phyloP scores from a whole-genome alignment of 2,329 filamentous ascomycete genomes.

The Fusarium incarnatum region DNA sequence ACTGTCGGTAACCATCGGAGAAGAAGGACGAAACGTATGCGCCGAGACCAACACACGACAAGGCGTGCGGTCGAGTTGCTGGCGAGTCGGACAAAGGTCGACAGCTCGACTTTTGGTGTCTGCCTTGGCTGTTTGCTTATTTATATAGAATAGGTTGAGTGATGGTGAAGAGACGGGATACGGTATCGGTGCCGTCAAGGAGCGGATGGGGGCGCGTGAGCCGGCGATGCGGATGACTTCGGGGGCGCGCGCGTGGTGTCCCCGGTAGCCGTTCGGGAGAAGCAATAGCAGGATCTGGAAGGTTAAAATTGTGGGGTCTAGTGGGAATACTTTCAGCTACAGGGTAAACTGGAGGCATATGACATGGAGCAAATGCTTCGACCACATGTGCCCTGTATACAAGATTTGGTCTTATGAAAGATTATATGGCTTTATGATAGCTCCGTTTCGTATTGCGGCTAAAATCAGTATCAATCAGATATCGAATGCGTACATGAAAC shows the following conservation, averaged over 20 bases:
- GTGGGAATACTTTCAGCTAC: slow-evolving; percentile 14
- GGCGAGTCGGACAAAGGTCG: slow-evolving; percentile 20
- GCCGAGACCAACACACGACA: slow-evolving; percentile 39
- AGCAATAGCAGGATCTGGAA: slow-evolving; percentile 26
- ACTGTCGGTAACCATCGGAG: slow-evolving; percentile 45
- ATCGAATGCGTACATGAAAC: not conserved
- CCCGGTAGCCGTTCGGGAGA: slow-evolving; percentile 37
- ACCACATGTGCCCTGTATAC: not conserved
- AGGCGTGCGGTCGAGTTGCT: slow-evolving; percentile 27
- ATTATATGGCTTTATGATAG: not conserved
- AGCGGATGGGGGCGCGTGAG: slow-evolving; percentile 45
- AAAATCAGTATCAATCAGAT: not conserved
- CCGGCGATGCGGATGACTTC: slow-evolving; percentile 50
- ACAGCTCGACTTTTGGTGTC: slow-evolving; percentile 21
- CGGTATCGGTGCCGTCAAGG: slow-evolving; percentile 32
- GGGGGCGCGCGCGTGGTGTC: slow-evolving; percentile 44
- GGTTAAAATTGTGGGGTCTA: slow-evolving; percentile 30
- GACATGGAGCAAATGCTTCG: not conserved
- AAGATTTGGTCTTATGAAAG: not conserved
- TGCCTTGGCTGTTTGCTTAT: not conserved
- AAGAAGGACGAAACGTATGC: slow-evolving; percentile 35
- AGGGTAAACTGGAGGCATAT: slow-evolving; percentile 18
- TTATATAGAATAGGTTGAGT: not conserved
- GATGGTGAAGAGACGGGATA: slow-evolving; percentile 16
- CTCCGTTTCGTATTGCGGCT: not conserved